phyloP scores from a whole-genome alignment of 768 basidiomycete species.

The Podaxis sp. region DNA sequence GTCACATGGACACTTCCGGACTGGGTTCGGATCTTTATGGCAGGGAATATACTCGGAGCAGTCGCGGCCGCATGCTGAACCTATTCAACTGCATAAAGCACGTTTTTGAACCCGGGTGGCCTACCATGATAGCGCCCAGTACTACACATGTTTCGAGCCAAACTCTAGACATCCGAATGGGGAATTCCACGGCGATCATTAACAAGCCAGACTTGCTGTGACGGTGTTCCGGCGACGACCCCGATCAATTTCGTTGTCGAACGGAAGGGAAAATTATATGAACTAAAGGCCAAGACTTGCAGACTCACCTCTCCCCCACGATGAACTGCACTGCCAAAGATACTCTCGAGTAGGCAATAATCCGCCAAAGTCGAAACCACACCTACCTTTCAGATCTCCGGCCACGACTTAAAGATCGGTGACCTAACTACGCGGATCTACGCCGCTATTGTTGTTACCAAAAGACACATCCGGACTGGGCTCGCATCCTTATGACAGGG shows the following conservation, averaged over 20 bases:
- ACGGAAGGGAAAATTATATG: neutral
- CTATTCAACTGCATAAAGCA: neutral
- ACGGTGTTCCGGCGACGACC: neutral
- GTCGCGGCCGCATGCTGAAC: neutral
- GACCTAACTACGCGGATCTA: no score
- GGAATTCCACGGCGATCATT: neutral
- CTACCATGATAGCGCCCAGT: neutral
- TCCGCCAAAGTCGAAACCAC: no score
- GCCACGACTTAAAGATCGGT: no score
- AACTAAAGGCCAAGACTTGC: neutral
- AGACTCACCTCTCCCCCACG: neutral
- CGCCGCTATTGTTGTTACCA: no score
- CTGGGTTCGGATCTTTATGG: neutral
- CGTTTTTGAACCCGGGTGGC: neutral
- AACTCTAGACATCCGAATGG: neutral
- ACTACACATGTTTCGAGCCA: neutral
- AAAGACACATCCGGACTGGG: neutral
- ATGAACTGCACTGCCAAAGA: neutral
- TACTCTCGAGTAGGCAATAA: neutral
- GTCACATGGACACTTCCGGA: neutral
- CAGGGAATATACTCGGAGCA: neutral
- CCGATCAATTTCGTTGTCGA: neutral
- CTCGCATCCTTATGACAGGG: no score
- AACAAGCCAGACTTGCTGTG: neutral
- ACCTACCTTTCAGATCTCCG: no score